Base-by-base conservation (phyloP, 2,329 filamentous ascomycete genomes). In the Erysiphe pulchra region DNA sequence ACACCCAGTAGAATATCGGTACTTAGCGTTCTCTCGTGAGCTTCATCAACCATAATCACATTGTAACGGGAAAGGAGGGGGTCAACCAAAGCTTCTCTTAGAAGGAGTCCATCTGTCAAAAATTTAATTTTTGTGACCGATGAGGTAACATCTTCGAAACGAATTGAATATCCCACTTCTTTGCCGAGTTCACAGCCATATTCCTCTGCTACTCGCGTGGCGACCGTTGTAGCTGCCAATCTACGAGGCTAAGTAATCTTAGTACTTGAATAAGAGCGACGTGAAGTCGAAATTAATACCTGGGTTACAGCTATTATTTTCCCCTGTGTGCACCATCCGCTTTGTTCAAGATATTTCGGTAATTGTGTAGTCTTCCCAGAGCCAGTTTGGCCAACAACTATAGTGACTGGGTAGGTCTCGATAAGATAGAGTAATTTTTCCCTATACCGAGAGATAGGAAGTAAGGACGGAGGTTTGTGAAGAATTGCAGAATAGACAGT, bases 41-140 rank as follows among this genome's bases (percentile, higher is more conserved):
- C 90, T 62, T 95, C 87, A 57, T 98, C 90, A 8, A 98, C 80
- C 84, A 98, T 94, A 54, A 98, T 83, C 40, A 93, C 80, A 0
- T 85, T 92, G 59, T 98, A 98, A 11, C 84, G 73, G 17, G 82
- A 90, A 33, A 98, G 63, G 3, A 95, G 63, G 12, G 90, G 90
- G 60, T 98, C 90, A 3, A 94, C 82, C 4, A 98, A 69, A 28
- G 87, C 90, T 62, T 98, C 90, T 55, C 87, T 70, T 45, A 98
- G 74, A 31, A 98, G 69, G 43, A 98, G 67, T 0, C 87, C 87
- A 63, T 98, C 90, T 0, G 87, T 98, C 50, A 95, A 64, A 57
- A 95, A 95, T 59, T 98, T 94, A 63, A 98, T 87, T 45, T 74
- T 74, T 0, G 90, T 98, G 32, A 73, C 69, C 16, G 77, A 70